Evolutionary conservation across 257 asterid genomes (phyloP), one percentile per base, ranked within the genome.

Genomic region (Ilex asprella): DNA sequence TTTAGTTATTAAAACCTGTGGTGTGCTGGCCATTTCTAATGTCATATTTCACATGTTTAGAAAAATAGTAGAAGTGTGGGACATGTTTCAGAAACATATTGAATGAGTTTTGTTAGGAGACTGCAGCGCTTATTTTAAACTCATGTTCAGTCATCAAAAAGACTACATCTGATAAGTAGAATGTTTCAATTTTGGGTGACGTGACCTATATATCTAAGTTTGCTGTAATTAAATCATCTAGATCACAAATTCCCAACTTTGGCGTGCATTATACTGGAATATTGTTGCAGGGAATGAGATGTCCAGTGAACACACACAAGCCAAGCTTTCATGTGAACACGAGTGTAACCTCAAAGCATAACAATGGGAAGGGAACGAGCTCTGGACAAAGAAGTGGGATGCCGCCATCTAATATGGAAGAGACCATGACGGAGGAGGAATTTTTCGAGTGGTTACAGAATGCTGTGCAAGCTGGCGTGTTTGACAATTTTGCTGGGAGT

Each of bases 321-420:
- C 88, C 99, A 1, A 76, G 84, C 71, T 93, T 93, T 80, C 99
- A 89, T 15, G 93, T 89, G 12, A 93, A 89, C 81, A 72, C 99
- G 3, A 85, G 77, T 64, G 70, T 82, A 12, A 85, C 81, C 57
- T 61, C 91, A 55, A 93, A 81, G 76, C 84, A 72, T 49, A 54
- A 58, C 65, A 73, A 65, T 39, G 76, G 87, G 59, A 84, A 78
- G 70, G 95, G 84, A 65, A 49, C 71, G 10, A 65, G 68, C 63
- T 41, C 93, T 0, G 93, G 89, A 56, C 89, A 73, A 67, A 74
- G 66, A 54, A 84, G 93, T 6, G 87, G 85, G 67, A 66, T 70
- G 70, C 85, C 87, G 21, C 16, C 75, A 14, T 88, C 87, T n/a
- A 76, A 65, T 58, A 60, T 75, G 81, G 96, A 83, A 63, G 96